These are phyloP conservation scores for Trichophaea hybrida DNA, from an alignment of 2,329 filamentous ascomycete genomes.

Conservation along the genomic window DNA sequence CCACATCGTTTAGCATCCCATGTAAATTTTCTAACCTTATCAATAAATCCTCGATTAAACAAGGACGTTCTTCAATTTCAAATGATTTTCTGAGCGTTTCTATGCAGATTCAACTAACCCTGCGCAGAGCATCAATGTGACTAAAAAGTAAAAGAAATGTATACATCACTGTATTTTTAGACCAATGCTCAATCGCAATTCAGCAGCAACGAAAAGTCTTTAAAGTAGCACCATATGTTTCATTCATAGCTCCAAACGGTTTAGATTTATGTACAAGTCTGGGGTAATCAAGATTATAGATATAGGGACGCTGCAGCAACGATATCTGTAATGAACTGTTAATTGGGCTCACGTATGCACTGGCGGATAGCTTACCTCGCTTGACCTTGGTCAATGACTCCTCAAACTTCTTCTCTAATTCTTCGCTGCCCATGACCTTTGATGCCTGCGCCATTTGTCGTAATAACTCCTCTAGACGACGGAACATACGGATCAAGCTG, in stretches of 20 bases:
- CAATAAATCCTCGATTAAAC: too few species aligned
- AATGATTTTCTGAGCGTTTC: too few species aligned
- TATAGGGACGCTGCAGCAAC: constrained; percentile 91
- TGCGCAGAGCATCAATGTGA: too few species aligned
- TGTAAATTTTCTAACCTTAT: too few species aligned
- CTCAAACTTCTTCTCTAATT: constrained; percentile 85
- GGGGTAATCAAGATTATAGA: constrained; percentile 40
- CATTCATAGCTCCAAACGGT: background rate
- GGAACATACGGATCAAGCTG: constrained; percentile 88
- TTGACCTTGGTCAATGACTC: constrained; percentile 69
- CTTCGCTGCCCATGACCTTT: constrained; percentile 96
- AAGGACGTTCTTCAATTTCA: too few species aligned
- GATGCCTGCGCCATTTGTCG: constrained; percentile 89
- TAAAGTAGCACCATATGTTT: background rate
- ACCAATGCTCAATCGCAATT: background rate
- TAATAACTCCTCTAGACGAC: constrained; percentile 81
- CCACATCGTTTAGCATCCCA: too few species aligned
- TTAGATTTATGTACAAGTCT: background rate
- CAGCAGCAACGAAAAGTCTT: background rate
- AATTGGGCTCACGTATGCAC: background rate
- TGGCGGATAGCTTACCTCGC: constrained; percentile 33
- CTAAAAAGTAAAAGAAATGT: too few species aligned
- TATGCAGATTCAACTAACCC: too few species aligned
- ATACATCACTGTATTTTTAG: too few species aligned
- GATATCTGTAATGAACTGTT: constrained; percentile 45